These are phyloP conservation scores for Penicillium longicatenatum DNA, from an alignment of 495 filamentous ascomycete genomes.

Conservation along the genomic window DNA sequence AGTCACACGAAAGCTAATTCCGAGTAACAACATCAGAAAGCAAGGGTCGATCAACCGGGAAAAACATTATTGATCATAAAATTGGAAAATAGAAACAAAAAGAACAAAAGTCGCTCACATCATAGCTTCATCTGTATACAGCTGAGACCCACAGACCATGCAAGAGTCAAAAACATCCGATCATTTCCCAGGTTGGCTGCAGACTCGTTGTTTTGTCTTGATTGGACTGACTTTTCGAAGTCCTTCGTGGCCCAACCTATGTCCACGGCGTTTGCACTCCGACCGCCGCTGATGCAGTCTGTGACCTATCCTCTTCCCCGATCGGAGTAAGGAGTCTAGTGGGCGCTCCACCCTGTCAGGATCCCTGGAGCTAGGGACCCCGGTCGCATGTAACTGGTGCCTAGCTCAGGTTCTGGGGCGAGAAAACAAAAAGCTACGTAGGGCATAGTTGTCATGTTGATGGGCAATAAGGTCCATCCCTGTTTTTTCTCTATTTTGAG, in stretches of 20 bases:
- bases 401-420: background rate
- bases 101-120: background rate
- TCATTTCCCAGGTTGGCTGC: background rate
- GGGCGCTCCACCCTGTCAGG: slow-evolving; percentile 13
- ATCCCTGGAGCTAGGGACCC: slow-evolving; percentile 8
- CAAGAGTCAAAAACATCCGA: slow-evolving; percentile 5
- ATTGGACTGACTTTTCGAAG: slow-evolving; percentile 1
- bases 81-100: slow-evolving; percentile 7
- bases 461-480: background rate
- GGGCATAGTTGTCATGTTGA: background rate
- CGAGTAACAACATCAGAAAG: slow-evolving; percentile 20
- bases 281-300: slow-evolving; percentile 16
- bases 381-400: background rate
- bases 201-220: background rate
- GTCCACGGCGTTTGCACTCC: background rate
- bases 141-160: slow-evolving; percentile 1
- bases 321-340: slow-evolving; percentile 22
- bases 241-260: slow-evolving; percentile 16
- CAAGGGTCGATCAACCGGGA: slow-evolving; percentile 24
- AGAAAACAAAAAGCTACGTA: background rate
- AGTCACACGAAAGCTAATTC: slow-evolving; percentile 18
- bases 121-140: background rate
- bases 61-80: slow-evolving; percentile 1
- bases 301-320: slow-evolving; percentile 14
- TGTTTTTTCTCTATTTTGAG: background rate